phyloP scores from a whole-genome alignment of 805 yeast species.

The Ogataea pilisensis region DNA sequence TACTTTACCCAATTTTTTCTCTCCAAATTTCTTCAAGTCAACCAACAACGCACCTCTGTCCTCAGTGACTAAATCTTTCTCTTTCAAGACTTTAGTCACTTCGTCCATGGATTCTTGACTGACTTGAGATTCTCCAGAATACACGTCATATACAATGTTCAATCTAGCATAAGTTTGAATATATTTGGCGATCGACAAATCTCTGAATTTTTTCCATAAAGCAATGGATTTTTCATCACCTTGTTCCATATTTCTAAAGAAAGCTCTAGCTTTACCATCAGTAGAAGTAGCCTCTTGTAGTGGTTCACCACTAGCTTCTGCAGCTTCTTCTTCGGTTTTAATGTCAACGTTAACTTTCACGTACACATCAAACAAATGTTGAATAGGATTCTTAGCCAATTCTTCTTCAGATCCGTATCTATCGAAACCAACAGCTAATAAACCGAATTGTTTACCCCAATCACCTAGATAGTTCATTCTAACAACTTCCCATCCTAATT shows the following conservation, averaged over 20 bases:
- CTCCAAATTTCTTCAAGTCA: constrained; percentile 70
- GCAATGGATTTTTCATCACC: constrained; percentile 78
- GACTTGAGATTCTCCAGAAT: constrained; percentile 96
- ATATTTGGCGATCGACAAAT: constrained; percentile 82
- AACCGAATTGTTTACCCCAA: constrained; percentile 99
- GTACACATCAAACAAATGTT: constrained; percentile 91
- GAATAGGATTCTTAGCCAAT: constrained; percentile 75
- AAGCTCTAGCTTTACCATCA: constrained; percentile 80
- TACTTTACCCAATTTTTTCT: constrained; percentile 90
- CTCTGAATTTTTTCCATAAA: constrained; percentile 86
- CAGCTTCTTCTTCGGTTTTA: constrained; percentile 53
- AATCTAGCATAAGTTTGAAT: constrained; percentile 85
- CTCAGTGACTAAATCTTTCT: constrained; percentile 68
- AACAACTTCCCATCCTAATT: constrained; percentile 86
- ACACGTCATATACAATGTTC: constrained; percentile 81
- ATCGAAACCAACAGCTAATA: constrained; percentile 88
- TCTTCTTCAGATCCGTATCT: constrained; percentile 78
- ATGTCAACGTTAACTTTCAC: constrained; percentile 82
- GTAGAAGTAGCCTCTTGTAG: constrained; percentile 46
- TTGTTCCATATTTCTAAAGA: constrained; percentile 87
- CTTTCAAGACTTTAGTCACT: constrained; percentile 59
- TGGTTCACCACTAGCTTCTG: constrained; percentile 47
- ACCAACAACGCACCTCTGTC: constrained; percentile 90
- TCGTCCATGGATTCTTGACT: constrained; percentile 64
- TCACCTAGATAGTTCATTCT: constrained; percentile 96